Evolutionary conservation across 805 yeast genomes (phyloP).

Genomic region (Teunomyces funiuensis): DNA sequence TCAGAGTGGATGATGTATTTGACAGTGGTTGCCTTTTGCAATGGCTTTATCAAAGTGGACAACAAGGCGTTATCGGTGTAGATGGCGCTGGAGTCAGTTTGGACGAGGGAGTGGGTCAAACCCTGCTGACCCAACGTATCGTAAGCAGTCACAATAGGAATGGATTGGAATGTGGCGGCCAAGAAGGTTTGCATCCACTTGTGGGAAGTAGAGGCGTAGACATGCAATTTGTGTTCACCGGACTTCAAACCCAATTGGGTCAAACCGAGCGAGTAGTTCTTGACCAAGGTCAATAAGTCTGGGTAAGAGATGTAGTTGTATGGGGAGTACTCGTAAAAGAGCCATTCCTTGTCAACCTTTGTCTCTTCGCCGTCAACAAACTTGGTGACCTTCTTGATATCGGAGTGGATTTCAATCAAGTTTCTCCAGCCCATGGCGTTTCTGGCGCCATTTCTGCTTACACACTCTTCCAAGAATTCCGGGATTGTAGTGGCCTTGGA

Average conservation of each 20-base stretch:
- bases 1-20: slow-evolving; percentile 74
- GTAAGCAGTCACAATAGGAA: slow-evolving; percentile 93
- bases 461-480: slow-evolving; percentile 66
- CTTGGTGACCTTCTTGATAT: slow-evolving; percentile 72
- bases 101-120: slow-evolving; percentile 77
- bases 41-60: slow-evolving; percentile 65
- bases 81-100: slow-evolving; percentile 76
- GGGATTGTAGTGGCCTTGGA: slow-evolving; percentile 66
- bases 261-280: slow-evolving; percentile 72
- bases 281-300: slow-evolving; percentile 51
- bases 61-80: slow-evolving; percentile 83
- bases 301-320: slow-evolving; percentile 66
- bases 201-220: slow-evolving; percentile 84
- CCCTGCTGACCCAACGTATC: slow-evolving; percentile 92
- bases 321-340: slow-evolving; percentile 72
- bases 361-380: slow-evolving; percentile 71
- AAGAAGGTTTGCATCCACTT: slow-evolving; percentile 88
- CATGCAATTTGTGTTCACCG: slow-evolving; percentile 59
- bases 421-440: slow-evolving; percentile 79
- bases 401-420: slow-evolving; percentile 69
- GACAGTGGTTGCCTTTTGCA: slow-evolving; percentile 59
- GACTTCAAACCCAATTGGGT: slow-evolving; percentile 71
- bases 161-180: slow-evolving; percentile 73
- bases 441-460: slow-evolving; percentile 51
- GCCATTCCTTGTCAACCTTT: slow-evolving; percentile 83